Evolutionary conservation across 306 rosid species (phyloP).

Genomic region (Quillaja saponaria): DNA sequence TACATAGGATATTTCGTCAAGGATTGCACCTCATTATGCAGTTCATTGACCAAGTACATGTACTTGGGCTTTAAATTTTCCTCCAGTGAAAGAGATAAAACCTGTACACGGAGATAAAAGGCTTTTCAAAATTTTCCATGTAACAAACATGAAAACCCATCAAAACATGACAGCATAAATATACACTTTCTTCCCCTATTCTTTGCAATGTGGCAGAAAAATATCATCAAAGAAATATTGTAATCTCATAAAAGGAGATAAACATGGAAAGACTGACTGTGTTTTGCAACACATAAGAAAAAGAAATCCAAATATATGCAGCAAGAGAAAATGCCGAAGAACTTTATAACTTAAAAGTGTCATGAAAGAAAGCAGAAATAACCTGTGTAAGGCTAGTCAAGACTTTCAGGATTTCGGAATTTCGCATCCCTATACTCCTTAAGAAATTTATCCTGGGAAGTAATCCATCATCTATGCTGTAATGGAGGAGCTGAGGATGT

Average conservation of each 20-base stretch:
- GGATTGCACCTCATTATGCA: constrained; percentile 77
- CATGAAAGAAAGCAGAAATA: constrained; percentile 18
- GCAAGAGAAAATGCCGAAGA: neutral
- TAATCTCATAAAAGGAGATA: neutral
- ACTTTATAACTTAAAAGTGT: constrained; percentile 9
- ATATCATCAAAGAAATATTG: too few relatives aligned
- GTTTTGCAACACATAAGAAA: constrained; percentile 4
- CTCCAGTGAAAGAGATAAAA: constrained; percentile 85
- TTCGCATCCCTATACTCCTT: constrained; percentile 90
- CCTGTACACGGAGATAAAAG: constrained; percentile 51
- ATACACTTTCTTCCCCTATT: too few relatives aligned
- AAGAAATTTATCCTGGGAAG: constrained; percentile 92
- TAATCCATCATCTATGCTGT: constrained; percentile 88
- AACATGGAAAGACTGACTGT: neutral
- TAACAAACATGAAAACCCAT: neutral
- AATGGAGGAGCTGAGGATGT: constrained; percentile 97
- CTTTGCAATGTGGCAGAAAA: too few relatives aligned
- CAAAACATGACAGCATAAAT: neutral
- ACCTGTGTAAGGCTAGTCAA: constrained; percentile 94
- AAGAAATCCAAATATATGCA: neutral
- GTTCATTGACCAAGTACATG: constrained; percentile 88
- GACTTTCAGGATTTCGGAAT: constrained; percentile 86
- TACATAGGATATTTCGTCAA: constrained; percentile 96
- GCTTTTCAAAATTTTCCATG: neutral
- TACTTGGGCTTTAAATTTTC: constrained; percentile 94